Percentiles rank a stretch among this genome's conserved stretches.
phyloP scores from a whole-genome alignment of 2,329 filamentous ascomycete species.

The Thielaviopsis punctulata region DNA sequence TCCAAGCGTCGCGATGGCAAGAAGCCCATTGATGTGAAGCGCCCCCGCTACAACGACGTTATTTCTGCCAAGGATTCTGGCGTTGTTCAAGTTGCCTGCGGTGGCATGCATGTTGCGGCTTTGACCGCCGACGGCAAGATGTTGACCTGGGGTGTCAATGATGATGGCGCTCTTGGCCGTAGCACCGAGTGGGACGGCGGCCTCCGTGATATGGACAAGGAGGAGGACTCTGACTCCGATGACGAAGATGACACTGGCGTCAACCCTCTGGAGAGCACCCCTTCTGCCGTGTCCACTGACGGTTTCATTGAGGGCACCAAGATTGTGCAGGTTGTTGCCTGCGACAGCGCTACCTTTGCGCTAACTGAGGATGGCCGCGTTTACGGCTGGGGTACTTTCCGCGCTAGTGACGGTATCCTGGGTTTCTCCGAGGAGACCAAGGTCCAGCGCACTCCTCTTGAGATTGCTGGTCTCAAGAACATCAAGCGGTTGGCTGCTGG shows the following conservation, averaged over 20 bases:
- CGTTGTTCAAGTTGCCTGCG: constrained; percentile 59
- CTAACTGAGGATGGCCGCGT: constrained; percentile 59
- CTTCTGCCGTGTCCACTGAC: constrained; percentile 39
- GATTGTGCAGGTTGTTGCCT: constrained; percentile 48
- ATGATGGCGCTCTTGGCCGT: constrained; percentile 64
- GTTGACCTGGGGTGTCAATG: constrained; percentile 76
- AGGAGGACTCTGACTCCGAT: constrained; percentile 33
- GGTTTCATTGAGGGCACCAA: constrained; percentile 43
- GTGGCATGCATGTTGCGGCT: constrained; percentile 67
- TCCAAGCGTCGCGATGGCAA: constrained; percentile 43
- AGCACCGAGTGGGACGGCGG: constrained; percentile 54
- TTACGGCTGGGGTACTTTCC: constrained; percentile 74
- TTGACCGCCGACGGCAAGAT: constrained; percentile 69
- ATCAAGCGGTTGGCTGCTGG: constrained; percentile 47
- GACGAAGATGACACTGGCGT: constrained; percentile 47
- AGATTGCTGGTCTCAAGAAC: constrained; percentile 47
- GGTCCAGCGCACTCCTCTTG: constrained; percentile 31
- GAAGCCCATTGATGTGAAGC: constrained; percentile 58
- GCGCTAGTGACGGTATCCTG: constrained; percentile 45
- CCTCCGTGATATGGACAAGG: constrained; percentile 37
- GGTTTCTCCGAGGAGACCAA: constrained; percentile 40
- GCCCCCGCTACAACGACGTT: constrained; percentile 64
- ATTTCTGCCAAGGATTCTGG: constrained; percentile 42
- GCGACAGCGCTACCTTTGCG: constrained; percentile 59
- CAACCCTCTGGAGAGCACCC: constrained; percentile 57